A percentile compares a stretch with the other conserved stretches of the same genome.
Evolutionary conservation across 768 basidiomycete genomes (phyloP).

Genomic region (Phanerochaete sordida): DNA sequence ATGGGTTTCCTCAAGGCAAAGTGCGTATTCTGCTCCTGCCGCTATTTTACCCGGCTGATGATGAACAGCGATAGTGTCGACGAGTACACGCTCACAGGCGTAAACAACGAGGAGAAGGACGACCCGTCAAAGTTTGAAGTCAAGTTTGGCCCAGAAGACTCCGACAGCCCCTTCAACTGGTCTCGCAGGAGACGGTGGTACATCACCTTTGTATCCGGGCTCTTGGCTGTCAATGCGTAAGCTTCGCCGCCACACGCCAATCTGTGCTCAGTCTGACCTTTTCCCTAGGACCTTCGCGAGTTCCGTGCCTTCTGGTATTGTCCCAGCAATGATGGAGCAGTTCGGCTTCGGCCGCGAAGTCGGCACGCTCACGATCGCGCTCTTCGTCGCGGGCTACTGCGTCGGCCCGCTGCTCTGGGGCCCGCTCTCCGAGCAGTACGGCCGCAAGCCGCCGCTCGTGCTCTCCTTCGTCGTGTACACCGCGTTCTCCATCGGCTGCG

Average conservation of each 20-base stretch:
- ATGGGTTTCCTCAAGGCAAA: too few species aligned
- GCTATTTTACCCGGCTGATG: background rate
- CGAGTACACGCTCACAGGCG: background rate
- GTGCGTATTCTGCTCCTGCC: too few species aligned
- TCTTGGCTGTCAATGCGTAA: constrained; percentile 32
- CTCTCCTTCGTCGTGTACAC: constrained; percentile 51
- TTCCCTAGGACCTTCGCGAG: constrained; percentile 52
- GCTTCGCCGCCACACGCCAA: constrained; percentile 13
- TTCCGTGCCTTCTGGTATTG: constrained; percentile 51
- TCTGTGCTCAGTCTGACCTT: background rate
- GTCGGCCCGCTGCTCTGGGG: constrained; percentile 61
- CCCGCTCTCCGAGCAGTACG: constrained; percentile 42
- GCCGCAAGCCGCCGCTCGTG: constrained; percentile 18
- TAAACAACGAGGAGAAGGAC: background rate
- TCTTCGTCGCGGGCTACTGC: constrained; percentile 66
- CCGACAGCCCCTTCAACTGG: constrained; percentile 25
- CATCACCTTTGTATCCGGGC: constrained; percentile 19
- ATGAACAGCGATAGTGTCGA: background rate
- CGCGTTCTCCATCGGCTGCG: constrained; percentile 62
- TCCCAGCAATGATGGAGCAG: constrained; percentile 38
- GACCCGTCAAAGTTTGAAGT: constrained; percentile 18
- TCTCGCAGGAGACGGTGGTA: constrained; percentile 21
- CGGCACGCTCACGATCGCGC: constrained; percentile 51
- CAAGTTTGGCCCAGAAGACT: constrained; percentile 18
- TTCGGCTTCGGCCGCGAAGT: constrained; percentile 50